Base-by-base conservation (phyloP, 2,329 filamentous ascomycete species). In the Phialophora expanda region DNA sequence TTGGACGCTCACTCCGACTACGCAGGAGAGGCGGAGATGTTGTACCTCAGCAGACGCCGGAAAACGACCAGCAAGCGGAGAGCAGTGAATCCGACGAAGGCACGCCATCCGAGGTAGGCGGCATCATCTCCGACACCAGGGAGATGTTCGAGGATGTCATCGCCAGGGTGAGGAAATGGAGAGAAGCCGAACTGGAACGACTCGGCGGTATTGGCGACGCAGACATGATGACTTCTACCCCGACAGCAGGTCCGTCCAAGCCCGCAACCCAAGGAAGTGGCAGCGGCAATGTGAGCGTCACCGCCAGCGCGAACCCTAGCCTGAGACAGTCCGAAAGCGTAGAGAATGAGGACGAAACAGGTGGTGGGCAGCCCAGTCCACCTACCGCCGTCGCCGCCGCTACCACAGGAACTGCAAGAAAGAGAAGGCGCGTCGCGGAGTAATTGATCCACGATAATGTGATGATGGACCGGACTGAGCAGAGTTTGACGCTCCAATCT, bases 71-170 rank as follows among this genome's bases (percentile, higher is more conserved):
- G 75, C 84, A 71, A 76, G 56, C 68, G 56, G 65, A 68, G 61
- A 66, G 73, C 71, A 62, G 76, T 73, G 30, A 76, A 74, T 61
- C 58, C 6, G 58, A 61, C 28, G 66, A 86, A 44, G 83, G 86
- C 8, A 90, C 90, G 71, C 86, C 89, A 71, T 83, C 89, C 12
- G 89, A 92, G 70, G 92, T 96, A 77, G 92, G 94, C 44, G 92
- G 90, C 3, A 89, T 97, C 32, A 93, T 97, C 34, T 89, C 91
- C 66, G 92, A 96, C 74, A 93, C 93, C 0, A 84, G 90, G 64
- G 90, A 92, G 76, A 97, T 97, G 93, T 96, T 92, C 73, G 85
- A 90, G 66, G 91, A 94, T 77, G 91, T 96, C 1, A 90, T 96
- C 79, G 88, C 90, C 75, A 86, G 90, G 22, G 85, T 96, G 17